Percentiles rank a stretch among this genome's conserved stretches.
These are phyloP conservation scores for Aschersonia sp. DNA, from an alignment of 2,329 filamentous ascomycete species.

Conservation along the genomic window DNA sequence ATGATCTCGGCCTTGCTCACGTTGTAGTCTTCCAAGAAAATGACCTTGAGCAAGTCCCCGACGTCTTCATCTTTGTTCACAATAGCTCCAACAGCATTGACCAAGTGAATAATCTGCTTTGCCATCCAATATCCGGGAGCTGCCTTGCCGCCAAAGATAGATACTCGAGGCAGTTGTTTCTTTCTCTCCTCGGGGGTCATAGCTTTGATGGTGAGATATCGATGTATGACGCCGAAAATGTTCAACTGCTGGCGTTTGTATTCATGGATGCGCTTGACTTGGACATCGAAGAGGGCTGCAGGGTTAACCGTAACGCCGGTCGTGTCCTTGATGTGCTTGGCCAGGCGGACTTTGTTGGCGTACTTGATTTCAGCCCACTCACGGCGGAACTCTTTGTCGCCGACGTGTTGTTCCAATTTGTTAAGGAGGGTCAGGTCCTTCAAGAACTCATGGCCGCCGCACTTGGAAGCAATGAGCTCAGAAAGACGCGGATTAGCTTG, in stretches of 20 bases:
- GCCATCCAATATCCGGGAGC: constrained; percentile 99
- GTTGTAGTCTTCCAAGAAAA: constrained; percentile 97
- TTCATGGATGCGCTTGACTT: constrained; percentile 98
- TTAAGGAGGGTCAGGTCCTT: constrained; percentile 81
- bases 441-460: constrained; percentile 70
- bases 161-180: constrained; percentile 76
- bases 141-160: constrained; percentile 95
- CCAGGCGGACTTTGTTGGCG: constrained; percentile 85
- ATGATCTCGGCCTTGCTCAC: constrained; percentile 99
- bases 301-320: constrained; percentile 77
- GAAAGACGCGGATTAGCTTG: constrained; percentile 92
- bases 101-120: constrained; percentile 93
- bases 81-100: constrained; percentile 81
- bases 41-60: constrained; percentile 87
- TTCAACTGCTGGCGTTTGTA: constrained; percentile 99
- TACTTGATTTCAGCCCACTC: constrained; percentile 97
- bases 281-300: constrained; percentile 80
- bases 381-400: constrained; percentile 82
- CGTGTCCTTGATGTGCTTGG: constrained; percentile 76
- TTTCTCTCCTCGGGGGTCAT: constrained; percentile 74
- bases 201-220: constrained; percentile 79
- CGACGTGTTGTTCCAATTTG: constrained; percentile 68
- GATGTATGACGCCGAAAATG: constrained; percentile 94
- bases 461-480: constrained; percentile 81
- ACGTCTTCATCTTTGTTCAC: constrained; percentile 89